Evolutionary conservation across 768 basidiomycete species (phyloP).

Genomic region (Trametes cubensis): DNA sequence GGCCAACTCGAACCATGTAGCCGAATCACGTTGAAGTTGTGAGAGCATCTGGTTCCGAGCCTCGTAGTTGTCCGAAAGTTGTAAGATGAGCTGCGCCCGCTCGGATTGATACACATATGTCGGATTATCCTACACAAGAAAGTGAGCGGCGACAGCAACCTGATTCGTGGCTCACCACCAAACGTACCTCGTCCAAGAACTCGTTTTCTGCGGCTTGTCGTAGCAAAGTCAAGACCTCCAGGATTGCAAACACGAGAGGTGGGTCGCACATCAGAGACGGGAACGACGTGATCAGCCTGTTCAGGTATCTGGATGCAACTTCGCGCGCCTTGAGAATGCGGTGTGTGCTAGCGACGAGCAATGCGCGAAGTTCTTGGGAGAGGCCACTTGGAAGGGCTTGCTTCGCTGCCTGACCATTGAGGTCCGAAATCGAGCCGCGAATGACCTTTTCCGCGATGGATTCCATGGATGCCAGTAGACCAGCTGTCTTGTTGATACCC

Average conservation of each 20-base stretch:
- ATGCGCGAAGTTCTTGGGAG: conserved; percentile 70
- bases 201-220: conserved; percentile 89
- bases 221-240: conserved; percentile 89
- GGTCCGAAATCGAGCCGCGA: conserved; percentile 66
- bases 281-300: conserved; percentile 85
- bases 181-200: conserved; percentile 79
- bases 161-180: neutral
- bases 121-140: conserved; percentile 76
- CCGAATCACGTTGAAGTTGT: conserved; percentile 73
- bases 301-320: conserved; percentile 80
- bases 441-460: conserved; percentile 88
- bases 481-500: conserved; percentile 72
- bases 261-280: conserved; percentile 94
- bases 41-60: conserved; percentile 83
- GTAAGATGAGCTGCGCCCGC: conserved; percentile 69
- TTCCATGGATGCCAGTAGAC: conserved; percentile 78
- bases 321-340: conserved; percentile 80
- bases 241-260: conserved; percentile 81
- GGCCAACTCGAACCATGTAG: conserved; percentile 84
- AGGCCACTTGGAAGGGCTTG: conserved; percentile 75
- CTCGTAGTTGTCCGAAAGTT: conserved; percentile 84
- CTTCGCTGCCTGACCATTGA: conserved; percentile 74
- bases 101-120: conserved; percentile 82
- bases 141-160: neutral
- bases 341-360: conserved; percentile 82